Percentiles rank a stretch among this genome's conserved stretches.
Evolutionary conservation across 2,329 filamentous ascomycete species (phyloP).

Genomic region (Didymella pinodella): DNA sequence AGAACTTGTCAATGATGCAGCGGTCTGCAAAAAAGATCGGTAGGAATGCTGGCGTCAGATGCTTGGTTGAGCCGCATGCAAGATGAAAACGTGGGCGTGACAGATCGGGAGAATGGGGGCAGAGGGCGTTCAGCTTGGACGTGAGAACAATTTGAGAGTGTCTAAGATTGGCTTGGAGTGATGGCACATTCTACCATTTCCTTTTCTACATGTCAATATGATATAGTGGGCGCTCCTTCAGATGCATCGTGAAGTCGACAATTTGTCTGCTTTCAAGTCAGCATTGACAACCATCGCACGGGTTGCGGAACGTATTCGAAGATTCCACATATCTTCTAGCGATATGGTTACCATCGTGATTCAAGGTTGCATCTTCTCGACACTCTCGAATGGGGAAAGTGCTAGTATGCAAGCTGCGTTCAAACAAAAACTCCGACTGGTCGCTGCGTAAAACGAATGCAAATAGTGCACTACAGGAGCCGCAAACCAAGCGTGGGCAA

Average conservation of each 20-base stretch:
- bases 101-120: conserved; percentile 14
- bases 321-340: conserved; percentile 26
- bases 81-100: conserved; percentile 25
- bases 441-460: not conserved
- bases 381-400: not conserved
- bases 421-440: conserved; percentile 8
- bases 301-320: conserved; percentile 23
- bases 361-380: conserved; percentile 14
- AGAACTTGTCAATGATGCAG: conserved; percentile 22
- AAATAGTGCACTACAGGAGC: conserved; percentile 2
- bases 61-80: conserved; percentile 49
- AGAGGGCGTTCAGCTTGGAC: not conserved
- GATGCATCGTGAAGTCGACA: conserved; percentile 6
- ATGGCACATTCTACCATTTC: not conserved
- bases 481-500: conserved; percentile 28
- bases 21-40: conserved; percentile 32
- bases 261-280: conserved; percentile 39
- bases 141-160: not conserved
- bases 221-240: conserved; percentile 21
- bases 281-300: conserved; percentile 38
- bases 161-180: not conserved
- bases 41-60: conserved; percentile 49
- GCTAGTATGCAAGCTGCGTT: not conserved
- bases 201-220: not conserved
- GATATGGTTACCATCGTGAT: conserved; percentile 20